Base-by-base conservation (phyloP, 495 filamentous ascomycete genomes). In the Annulohypoxylon bovei region DNA sequence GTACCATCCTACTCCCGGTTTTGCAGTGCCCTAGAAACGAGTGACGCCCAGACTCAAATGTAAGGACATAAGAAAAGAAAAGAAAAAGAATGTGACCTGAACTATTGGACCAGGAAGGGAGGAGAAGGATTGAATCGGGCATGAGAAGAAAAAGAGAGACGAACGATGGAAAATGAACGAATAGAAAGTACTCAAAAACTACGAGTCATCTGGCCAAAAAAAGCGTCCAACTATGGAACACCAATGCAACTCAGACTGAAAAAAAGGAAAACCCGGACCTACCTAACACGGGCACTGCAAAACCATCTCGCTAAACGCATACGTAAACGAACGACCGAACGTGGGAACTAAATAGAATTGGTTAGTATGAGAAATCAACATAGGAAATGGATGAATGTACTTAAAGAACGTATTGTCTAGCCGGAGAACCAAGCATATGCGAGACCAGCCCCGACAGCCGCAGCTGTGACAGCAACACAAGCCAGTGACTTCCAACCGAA, bases 401-500 rank as follows among this genome's bases (percentile, higher is more conserved):
- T 18, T 11, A 59, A 53, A 47, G 54, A 37, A 23, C 46, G 56
- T 50, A 40, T 11, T 25, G 40, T 64, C 53, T 67, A 67, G 28
- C 52, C 14, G 12, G 69, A 67, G 12, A 72, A 25, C 63, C 63
- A 72, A 58, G 66, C 66, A 33, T 72, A 72, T 9, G 69, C 69
- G 14, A 72, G 37, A 12, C 69, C 64, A 27, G 69, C 69, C 6
- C 63, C 64, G 11, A 72, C 39, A 9, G 64, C 39, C 7, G 69
- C 69, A 44, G 69, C 63, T 2, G 63, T 60, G 37, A 56, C 69
- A 20, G 63, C 69, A 32, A 72, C 64, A 64, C 63, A 67, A 47
- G 69, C 69, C 39, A 72, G 49, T 3, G 63, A 67, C 59, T 72
- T 72, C 69, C 69, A 72, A 28, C 64, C 69, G 39, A 72, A 64